Evolutionary conservation across 2,329 filamentous ascomycete species (phyloP), one percentile per base, ranked within the genome.

Genomic region (Talaromyces islandicus): DNA sequence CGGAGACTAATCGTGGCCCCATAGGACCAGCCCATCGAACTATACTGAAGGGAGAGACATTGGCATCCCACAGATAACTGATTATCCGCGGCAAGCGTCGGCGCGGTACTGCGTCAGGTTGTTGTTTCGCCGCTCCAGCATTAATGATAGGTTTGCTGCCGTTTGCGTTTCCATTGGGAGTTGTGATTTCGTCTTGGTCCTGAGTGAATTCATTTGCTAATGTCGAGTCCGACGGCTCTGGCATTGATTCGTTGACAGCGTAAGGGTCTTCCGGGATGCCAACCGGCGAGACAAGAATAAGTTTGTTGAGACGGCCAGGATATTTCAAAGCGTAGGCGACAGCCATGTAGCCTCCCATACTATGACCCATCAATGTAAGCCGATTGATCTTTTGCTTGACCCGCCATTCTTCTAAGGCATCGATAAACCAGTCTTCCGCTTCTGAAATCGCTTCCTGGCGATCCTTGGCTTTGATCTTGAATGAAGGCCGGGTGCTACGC

Each of bases 241-340:
- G 90, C 79, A 97, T 85, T 2, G 86, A 87, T 11, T 90, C 88
- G 65, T 85, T 87, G 61, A 94, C 86, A 4, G 93, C 94, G 69
- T 93, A 93, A 0, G 94, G 94, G 68, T 99, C 91, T 71, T 96
- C 92, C 1, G 94, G 94, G 7, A 99, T 89, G 21, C 94, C 94
- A 21, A 97, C 94, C 0, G 94, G 94, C 0, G 91, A 96, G 0
- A 91, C 94, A 30, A 99, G 83, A 64, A 99, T 96, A 63, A 99
- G 85, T 78, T 99, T 99, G 78, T 99, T 96, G 35, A 99, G 78
- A 66, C 86, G 90, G 14, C 93, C 93, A 0, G 94, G 94, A 70
- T 99, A 99, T 74, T 99, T 99, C 62, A 97, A 81, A 1, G 94
- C 92, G 71, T 99, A 99, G 21, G 92, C 92, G 0, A 96, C 89